Conservation (phyloP, 2,329 filamentous ascomycete species). For the Penicillium polonicum region DNA sequence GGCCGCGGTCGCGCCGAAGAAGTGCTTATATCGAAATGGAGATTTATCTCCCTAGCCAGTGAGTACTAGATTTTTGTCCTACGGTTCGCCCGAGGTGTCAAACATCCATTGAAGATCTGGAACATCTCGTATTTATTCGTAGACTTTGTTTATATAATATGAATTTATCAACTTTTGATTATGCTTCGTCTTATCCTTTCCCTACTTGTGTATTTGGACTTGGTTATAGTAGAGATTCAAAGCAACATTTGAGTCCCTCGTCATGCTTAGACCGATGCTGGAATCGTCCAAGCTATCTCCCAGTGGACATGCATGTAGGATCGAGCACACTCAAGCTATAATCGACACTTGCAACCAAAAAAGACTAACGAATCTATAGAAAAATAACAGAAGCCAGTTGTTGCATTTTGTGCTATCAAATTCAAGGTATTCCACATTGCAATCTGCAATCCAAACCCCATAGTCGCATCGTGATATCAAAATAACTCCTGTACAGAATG, state of each 20-base stretch:
- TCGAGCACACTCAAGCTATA: neutral
- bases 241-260: too few relatives aligned
- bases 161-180: neutral
- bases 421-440: conserved; percentile 16
- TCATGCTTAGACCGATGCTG: neutral
- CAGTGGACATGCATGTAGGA: neutral
- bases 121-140: conserved; percentile 29
- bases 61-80: conserved; percentile 48
- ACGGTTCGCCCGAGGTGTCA: conserved; percentile 36
- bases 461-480: conserved; percentile 14
- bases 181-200: neutral
- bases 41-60: conserved; percentile 31
- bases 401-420: conserved; percentile 18
- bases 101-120: conserved; percentile 47
- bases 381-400: conserved; percentile 1
- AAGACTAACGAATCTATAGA: neutral
- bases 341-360: neutral
- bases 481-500: conserved; percentile 37
- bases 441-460: conserved; percentile 12
- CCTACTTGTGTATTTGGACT: neutral
- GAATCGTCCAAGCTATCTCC: neutral
- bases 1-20: conserved; percentile 98
- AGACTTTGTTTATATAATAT: neutral
- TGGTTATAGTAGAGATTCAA: neutral
- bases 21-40: conserved; percentile 74